These are phyloP conservation scores for Bipolaris oryzae DNA, from an alignment of 2,329 filamentous ascomycete species.

Conservation along the genomic window DNA sequence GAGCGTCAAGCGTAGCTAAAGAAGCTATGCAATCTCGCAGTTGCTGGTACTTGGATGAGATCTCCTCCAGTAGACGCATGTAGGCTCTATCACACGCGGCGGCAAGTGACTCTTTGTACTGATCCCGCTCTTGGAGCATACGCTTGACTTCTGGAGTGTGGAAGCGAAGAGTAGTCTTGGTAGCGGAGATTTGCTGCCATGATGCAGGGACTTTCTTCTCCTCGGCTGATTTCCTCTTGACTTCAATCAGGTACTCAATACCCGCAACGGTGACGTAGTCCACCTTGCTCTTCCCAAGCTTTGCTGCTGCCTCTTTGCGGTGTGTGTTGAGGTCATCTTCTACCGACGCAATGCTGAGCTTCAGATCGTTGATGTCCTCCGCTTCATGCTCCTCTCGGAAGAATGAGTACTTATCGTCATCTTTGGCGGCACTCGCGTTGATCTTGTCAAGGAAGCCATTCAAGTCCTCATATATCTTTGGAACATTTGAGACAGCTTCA, in stretches of 20 bases:
- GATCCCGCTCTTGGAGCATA: slow-evolving; percentile 84
- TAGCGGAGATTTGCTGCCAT: slow-evolving; percentile 93
- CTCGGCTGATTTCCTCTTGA: slow-evolving; percentile 71
- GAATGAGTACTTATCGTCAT: slow-evolving; percentile 92
- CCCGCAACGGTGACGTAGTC: slow-evolving; percentile 84
- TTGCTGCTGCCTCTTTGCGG: slow-evolving; percentile 70
- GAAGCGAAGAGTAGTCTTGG: slow-evolving; percentile 89
- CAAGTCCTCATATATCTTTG: slow-evolving; percentile 75
- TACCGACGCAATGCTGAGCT: slow-evolving; percentile 89
- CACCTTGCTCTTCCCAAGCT: slow-evolving; percentile 73
- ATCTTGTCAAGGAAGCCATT: slow-evolving; percentile 81
- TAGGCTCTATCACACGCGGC: slow-evolving; percentile 91
- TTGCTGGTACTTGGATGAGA: slow-evolving; percentile 84
- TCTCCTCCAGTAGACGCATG: slow-evolving; percentile 69
- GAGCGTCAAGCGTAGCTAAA: slow-evolving; percentile 85
- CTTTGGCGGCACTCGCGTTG: slow-evolving; percentile 79
- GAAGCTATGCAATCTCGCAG: slow-evolving; percentile 87
- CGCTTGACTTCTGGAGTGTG: slow-evolving; percentile 90
- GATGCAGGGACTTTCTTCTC: slow-evolving; percentile 89
- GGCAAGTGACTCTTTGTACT: slow-evolving; percentile 90
- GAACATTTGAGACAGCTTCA: slow-evolving; percentile 75
- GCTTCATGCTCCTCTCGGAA: slow-evolving; percentile 88
- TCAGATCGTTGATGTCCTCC: slow-evolving; percentile 85
- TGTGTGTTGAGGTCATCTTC: slow-evolving; percentile 87
- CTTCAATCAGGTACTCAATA: slow-evolving; percentile 94